Evolutionary conservation across 768 basidiomycete genomes (phyloP), one percentile per base, ranked within the genome.

Genomic region (Mycena maculata): DNA sequence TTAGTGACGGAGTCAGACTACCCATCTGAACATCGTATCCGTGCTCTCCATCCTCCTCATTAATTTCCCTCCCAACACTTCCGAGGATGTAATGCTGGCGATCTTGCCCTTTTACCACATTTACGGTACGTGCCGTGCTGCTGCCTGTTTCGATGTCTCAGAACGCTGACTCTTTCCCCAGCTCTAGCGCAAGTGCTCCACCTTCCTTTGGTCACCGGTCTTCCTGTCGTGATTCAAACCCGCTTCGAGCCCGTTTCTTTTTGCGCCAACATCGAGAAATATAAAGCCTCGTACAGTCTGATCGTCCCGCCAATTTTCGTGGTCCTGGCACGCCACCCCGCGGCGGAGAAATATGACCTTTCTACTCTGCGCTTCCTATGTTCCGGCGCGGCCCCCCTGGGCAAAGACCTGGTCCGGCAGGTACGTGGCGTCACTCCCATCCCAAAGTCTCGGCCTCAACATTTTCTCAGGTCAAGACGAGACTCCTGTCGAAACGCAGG

Each of bases 261-360:
- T 62, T 87, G 89, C 62, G 72, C 77, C 20, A 79, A 83, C 30
- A 83, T 93, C 50, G 80, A 86, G 62, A 82, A 80, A 45, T 88
- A 89, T 79, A 80, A 79, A 48, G 80, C 86, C 20, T 87, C 86
- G 0, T 62, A 78, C 1, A 48, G 80, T 6, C 76, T 85, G 9
- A 75, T 90, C 53, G 91, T 89, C 0, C 92, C 92, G 0, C 90
- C 92, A 0, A 85, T 92, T 52, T 75, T 91, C 13, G 82, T 93
- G 4, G 82, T 82, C 0, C 78, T 93, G 47, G 78, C 86, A 0
- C 83, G 85, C 68, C 85, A 88, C 49, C 83, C 85, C 0, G 84
- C 79, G 1, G 75, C 86, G 4, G 76, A 76, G 39, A 78, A 84
- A 62, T 86, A 84, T 75, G 76, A 89, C 67, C 71, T 90, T 39